Evolutionary conservation across 345 rosid genomes (phyloP).

Genomic region (Arabidopsis suecica): DNA sequence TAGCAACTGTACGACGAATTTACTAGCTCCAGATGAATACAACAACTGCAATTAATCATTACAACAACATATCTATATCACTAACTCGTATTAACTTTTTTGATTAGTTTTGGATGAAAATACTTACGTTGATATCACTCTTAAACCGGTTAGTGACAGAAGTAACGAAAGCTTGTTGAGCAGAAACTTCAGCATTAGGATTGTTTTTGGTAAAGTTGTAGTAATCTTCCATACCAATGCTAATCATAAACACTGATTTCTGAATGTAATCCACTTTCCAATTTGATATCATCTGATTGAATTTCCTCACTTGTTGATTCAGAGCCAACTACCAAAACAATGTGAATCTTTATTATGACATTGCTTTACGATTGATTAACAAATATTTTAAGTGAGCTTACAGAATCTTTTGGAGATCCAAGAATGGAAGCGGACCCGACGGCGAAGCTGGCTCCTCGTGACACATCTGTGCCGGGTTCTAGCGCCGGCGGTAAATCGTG

Average conservation of each 20-base stretch:
- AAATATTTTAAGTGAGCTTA: background rate
- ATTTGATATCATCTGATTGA: conserved; percentile 12
- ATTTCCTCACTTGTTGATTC: conserved; percentile 32
- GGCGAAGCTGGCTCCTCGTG: conserved; percentile 45
- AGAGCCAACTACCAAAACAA: conserved; percentile 26
- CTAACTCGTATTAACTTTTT: background rate
- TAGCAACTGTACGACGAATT: conserved; percentile 33
- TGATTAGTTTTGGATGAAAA: background rate
- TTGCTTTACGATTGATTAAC: too few relatives aligned
- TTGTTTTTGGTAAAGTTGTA: conserved; percentile 24
- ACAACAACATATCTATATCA: background rate
- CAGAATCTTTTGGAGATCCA: conserved; percentile 21
- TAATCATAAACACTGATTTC: conserved; percentile 33
- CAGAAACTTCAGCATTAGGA: conserved; percentile 30
- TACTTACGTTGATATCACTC: conserved; percentile 21
- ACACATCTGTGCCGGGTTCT: conserved; percentile 21
- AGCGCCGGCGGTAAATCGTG: conserved; percentile 26
- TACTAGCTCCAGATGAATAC: conserved; percentile 47
- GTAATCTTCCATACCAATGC: conserved; percentile 38
- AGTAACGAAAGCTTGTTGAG: conserved; percentile 34
- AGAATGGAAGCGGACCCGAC: conserved; percentile 32
- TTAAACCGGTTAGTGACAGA: conserved; percentile 22
- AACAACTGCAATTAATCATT: conserved; percentile 26
- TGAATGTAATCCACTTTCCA: conserved; percentile 27
- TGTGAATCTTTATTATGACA: too few relatives aligned